These are phyloP conservation scores for Apiospora phragmitis DNA, from an alignment of 2,329 filamentous ascomycete species.

Conservation along the genomic window DNA sequence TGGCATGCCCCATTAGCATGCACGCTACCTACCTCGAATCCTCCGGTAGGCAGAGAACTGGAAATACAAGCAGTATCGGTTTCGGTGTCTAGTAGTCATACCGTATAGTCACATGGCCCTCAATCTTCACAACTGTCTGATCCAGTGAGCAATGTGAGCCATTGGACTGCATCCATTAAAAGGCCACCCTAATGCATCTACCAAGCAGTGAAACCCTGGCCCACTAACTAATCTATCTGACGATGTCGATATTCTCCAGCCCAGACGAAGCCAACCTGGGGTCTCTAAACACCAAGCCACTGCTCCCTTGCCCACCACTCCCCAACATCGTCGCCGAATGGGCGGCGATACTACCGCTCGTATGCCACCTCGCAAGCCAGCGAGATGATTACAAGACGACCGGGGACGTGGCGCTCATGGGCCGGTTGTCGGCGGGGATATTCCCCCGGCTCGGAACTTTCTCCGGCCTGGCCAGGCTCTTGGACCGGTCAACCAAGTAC, in stretches of 20 bases:
- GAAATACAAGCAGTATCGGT: not conserved
- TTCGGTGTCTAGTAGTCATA: not conserved
- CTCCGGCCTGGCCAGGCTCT: slow-evolving; percentile 12
- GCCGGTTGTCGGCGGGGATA: not conserved
- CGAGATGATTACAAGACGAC: slow-evolving; percentile 2
- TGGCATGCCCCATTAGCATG: not conserved
- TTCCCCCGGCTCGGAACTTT: slow-evolving; percentile 14
- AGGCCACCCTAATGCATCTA: too few species aligned
- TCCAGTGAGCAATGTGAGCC: not conserved
- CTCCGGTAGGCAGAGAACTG: not conserved
- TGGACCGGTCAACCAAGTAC: slow-evolving; percentile 3
- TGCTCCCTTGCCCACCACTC: not conserved
- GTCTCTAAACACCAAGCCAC: not conserved
- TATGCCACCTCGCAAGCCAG: slow-evolving; percentile 3
- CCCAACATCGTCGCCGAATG: slow-evolving; percentile 8
- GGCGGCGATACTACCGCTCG: slow-evolving; percentile 6
- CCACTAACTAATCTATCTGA: not conserved
- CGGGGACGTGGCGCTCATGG: slow-evolving; percentile 1
- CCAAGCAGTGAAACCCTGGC: not conserved
- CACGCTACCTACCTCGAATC: not conserved
- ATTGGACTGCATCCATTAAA: not conserved
- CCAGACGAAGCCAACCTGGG: not conserved
- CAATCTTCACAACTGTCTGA: not conserved
- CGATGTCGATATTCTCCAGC: not conserved
- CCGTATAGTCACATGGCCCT: not conserved